Evolutionary conservation across 768 basidiomycete species (phyloP), one percentile per base, ranked within the genome.

Genomic region (Phaeotremella skinneri): DNA sequence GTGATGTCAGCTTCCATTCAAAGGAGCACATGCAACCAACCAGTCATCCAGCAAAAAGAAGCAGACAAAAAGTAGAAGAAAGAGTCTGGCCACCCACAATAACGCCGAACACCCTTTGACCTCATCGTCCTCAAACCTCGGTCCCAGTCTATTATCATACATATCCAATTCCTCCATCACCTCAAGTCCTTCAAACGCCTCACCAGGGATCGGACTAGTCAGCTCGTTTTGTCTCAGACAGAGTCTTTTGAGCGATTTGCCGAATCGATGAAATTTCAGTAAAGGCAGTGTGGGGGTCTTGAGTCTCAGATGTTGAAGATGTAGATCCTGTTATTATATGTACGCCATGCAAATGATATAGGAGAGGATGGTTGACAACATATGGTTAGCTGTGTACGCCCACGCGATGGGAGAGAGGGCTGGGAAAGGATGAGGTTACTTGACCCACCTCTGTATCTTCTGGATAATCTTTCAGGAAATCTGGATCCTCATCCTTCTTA

Each of bases 71-170:
- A 80, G 80, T 59, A 29, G 23, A 14, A n/a, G 17, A 32, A 6
- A 2, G 31, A 5, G 17, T 39, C 16, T 0, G 11, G n/a, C 1
- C 49, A 74, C 76, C 52, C 58, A 80, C 80, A 60, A 72, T n/a
- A 81, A 51, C 25, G 75, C 65, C 14, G 64, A 55, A 53, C 78
- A 72, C 1, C 75, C 75, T 25, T 86, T 81, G 53, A 97, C 69
- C 0, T 88, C 86, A n/a, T 74, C 72, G 41, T 75, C 70, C 60
- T 84, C 79, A 0, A 83, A 87, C 20, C 89, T 59, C 50, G 80
- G 78, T 78, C 90, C 93, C 64, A 99, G 76, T 75, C 90, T 87
- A 79, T 99, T 99, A 76, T 99, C 96, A 73, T 98, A 99, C 62
- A 97, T 68, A 78, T 99, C 96, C 58, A 98, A 77, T 63, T 98